phyloP scores from a whole-genome alignment of 495 filamentous ascomycete genomes.

The Rhizodiscina lignyota region DNA sequence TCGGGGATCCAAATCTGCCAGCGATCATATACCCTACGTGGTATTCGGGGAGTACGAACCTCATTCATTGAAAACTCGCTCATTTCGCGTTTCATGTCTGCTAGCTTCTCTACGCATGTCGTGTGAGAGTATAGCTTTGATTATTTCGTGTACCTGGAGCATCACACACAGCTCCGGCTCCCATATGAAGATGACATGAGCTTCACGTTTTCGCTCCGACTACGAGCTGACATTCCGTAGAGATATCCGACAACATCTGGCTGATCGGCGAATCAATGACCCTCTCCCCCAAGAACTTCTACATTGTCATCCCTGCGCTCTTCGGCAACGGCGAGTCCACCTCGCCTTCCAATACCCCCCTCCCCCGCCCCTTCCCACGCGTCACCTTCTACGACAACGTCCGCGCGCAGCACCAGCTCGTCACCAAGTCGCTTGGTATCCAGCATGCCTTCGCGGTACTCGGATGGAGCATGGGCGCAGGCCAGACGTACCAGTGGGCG shows the following conservation, averaged over 20 bases:
- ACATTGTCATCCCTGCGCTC: conserved; percentile 52
- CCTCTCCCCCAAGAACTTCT: conserved; percentile 44
- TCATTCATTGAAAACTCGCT: not conserved
- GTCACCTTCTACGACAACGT: conserved; percentile 56
- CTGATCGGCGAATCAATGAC: conserved; percentile 44
- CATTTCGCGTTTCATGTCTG: too few relatives aligned
- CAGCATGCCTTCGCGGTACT: conserved; percentile 44
- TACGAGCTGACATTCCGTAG: not conserved
- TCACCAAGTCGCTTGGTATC: conserved; percentile 47
- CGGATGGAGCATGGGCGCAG: conserved; percentile 58
- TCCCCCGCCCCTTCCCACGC: conserved; percentile 36
- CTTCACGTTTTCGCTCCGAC: too few relatives aligned
- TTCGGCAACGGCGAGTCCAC: conserved; percentile 61
- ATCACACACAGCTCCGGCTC: too few relatives aligned
- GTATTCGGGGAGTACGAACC: conserved; percentile 40
- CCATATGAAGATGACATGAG: too few relatives aligned
- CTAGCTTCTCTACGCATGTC: too few relatives aligned
- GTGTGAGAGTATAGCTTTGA: too few relatives aligned
- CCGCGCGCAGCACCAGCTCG: conserved; percentile 44
- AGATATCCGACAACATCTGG: conserved; percentile 47
- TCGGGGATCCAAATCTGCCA: conserved; percentile 42
- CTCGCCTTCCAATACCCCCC: conserved; percentile 47
- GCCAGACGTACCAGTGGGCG: conserved; percentile 54
- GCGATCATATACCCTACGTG: conserved; percentile 57
- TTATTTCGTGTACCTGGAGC: too few relatives aligned